Evolutionary conservation across 345 rosid genomes (phyloP), one percentile per base, ranked within the genome.

Genomic region (Bruguiera parviflora): DNA sequence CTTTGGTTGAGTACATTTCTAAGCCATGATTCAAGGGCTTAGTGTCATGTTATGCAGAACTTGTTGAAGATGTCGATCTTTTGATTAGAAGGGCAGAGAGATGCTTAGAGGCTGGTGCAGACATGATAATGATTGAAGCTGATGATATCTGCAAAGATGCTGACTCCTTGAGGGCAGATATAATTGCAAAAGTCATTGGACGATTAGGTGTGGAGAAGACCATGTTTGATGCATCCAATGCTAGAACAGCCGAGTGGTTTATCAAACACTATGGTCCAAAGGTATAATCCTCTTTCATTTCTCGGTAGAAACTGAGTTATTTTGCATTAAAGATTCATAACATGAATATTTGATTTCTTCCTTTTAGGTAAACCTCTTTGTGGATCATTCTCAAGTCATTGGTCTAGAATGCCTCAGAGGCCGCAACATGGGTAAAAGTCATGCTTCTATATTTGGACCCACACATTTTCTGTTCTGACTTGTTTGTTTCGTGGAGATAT

Each of bases 61-160:
- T 80, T 37, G 82, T 91, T 55, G 98, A 91, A 73, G 97, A 94
- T 73, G 90, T 86, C 7, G 85, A 87, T 81, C 93, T 91, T 49
- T 68, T 94, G 82, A 85, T 94, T 60, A 82, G 93, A 78, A 94
- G 81, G 83, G 98, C 97, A 16, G 97, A 91, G 80, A 88, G 98
- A 77, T 91, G 98, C 83, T 81, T 94, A 61, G 93, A 88, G 78
- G 98, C 96, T 35, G 96, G 98, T 37, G 97, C 96, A 62, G 97
- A 91, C 76, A 89, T 84, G 80, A 91, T 91, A 62, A 89, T 91
- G 97, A 88, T 94, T 15, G 98, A 94, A 60, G 91, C 92, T 21
- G 98, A 91, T 75, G 98, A 87, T 79, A 77, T 89, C 72, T 87
- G 97, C 80, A 76, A 80, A 77, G 86, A 91, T 18, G 78, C 85